phyloP scores from a whole-genome alignment of 179 eudicot genomes.

The Carnegiea gigantea region DNA sequence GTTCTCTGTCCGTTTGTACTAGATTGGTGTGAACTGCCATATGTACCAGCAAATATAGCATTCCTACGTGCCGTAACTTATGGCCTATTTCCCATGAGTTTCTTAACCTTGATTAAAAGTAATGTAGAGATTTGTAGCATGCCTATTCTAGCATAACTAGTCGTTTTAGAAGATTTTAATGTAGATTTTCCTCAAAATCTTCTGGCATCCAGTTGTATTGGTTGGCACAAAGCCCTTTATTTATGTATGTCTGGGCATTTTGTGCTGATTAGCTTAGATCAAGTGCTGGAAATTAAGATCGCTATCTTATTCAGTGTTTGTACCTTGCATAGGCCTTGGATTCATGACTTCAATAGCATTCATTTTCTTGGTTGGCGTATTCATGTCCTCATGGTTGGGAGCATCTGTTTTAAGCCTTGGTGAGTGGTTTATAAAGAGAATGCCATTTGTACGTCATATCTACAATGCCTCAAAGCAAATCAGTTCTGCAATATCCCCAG shows the following conservation, averaged over 20 bases:
- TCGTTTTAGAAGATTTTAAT: not conserved
- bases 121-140: not conserved
- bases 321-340: slow-evolving; percentile 55
- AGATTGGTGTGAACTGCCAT: not conserved
- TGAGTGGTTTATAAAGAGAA: slow-evolving; percentile 71
- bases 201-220: not conserved
- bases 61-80: not conserved
- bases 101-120: not conserved
- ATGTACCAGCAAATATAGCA: not conserved
- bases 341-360: slow-evolving; percentile 68
- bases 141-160: not conserved
- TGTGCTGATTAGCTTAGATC: not conserved
- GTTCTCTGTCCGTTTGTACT: not conserved
- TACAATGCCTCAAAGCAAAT: slow-evolving; percentile 77
- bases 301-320: not conserved
- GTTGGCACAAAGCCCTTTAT: not conserved
- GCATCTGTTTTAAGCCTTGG: slow-evolving; percentile 64
- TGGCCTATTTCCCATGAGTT: not conserved
- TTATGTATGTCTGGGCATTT: not conserved
- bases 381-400: slow-evolving; percentile 82
- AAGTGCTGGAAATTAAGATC: not conserved
- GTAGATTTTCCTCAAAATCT: not conserved
- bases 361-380: slow-evolving; percentile 69
- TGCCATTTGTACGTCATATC: slow-evolving; percentile 73
- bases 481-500: slow-evolving; percentile 72